These are phyloP conservation scores for Cutaneotrichosporon cavernicola DNA, from an alignment of 1,284 basidiomycete genomes.

Conservation along the genomic window DNA sequence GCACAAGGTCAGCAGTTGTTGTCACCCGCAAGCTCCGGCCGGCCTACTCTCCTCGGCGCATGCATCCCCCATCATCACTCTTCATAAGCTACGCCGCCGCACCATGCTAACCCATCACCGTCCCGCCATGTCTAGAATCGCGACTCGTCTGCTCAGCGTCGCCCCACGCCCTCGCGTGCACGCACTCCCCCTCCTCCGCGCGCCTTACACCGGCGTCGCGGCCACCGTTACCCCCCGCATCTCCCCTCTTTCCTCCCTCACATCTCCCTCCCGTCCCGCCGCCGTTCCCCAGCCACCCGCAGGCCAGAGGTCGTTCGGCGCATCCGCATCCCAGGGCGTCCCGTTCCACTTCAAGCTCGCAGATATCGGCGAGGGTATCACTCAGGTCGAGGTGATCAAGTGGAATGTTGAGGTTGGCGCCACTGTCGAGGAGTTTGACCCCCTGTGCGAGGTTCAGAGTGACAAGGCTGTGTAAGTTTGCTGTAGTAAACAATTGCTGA, in stretches of 20 bases:
- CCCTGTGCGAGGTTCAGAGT: constrained; percentile 87
- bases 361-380: constrained; percentile 86
- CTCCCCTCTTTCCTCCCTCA: constrained; percentile 3
- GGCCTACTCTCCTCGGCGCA: neutral
- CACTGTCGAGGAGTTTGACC: constrained; percentile 74
- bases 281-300: neutral
- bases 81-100: neutral
- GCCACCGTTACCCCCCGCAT: neutral
- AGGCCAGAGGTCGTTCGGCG: constrained; percentile 18
- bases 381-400: constrained; percentile 83
- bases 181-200: constrained; percentile 11
- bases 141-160: constrained; percentile 6
- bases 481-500: neutral
- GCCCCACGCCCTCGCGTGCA: constrained; percentile 10
- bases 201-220: constrained; percentile 2
- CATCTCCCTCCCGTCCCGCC: neutral
- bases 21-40: constrained; percentile 9
- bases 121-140: constrained; percentile 4
- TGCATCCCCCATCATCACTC: neutral
- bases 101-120: neutral
- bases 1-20: neutral
- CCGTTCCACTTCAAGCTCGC: constrained; percentile 72
- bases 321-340: constrained; percentile 13
- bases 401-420: constrained; percentile 71
- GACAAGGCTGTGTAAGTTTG: constrained; percentile 64